These are phyloP conservation scores for Solanum rostratum DNA, from an alignment of 257 asterid genomes.

Conservation along the genomic window DNA sequence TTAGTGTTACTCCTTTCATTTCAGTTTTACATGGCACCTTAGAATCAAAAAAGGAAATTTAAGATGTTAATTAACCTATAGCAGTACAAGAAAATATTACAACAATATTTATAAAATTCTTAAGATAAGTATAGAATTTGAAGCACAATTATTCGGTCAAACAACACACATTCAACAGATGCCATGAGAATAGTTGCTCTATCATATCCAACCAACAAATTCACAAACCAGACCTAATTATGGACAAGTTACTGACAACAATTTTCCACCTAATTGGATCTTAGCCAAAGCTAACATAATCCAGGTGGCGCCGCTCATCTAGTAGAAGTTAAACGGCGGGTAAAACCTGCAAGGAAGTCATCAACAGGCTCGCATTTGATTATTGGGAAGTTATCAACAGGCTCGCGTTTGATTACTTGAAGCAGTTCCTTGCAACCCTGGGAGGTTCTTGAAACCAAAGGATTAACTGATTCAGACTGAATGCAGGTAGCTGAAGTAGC, in stretches of 20 bases:
- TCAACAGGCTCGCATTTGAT: not conserved
- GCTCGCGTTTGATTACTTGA: not conserved
- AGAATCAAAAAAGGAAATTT: not conserved
- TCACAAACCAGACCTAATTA: not conserved
- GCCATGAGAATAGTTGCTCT: not conserved
- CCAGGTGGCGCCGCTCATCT: not conserved
- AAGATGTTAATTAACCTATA: not conserved
- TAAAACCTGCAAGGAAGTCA: conserved; percentile 27
- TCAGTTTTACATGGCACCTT: not conserved
- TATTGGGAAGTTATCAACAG: not conserved
- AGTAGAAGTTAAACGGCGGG: not conserved
- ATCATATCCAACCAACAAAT: not conserved
- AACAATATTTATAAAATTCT: not conserved
- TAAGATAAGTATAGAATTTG: not conserved
- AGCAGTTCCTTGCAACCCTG: not conserved
- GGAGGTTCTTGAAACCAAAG: not conserved
- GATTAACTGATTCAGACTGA: not conserved
- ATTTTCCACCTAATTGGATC: not conserved
- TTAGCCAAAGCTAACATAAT: not conserved
- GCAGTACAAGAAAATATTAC: not conserved
- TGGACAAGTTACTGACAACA: not conserved
- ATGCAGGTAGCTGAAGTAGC: not conserved
- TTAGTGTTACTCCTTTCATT: not conserved
- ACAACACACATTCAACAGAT: not conserved
- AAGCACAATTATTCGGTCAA: not conserved